Evolutionary conservation across 2,329 filamentous ascomycete genomes (phyloP), one percentile per base, ranked within the genome.

Genomic region (Xylariaceae sp.): DNA sequence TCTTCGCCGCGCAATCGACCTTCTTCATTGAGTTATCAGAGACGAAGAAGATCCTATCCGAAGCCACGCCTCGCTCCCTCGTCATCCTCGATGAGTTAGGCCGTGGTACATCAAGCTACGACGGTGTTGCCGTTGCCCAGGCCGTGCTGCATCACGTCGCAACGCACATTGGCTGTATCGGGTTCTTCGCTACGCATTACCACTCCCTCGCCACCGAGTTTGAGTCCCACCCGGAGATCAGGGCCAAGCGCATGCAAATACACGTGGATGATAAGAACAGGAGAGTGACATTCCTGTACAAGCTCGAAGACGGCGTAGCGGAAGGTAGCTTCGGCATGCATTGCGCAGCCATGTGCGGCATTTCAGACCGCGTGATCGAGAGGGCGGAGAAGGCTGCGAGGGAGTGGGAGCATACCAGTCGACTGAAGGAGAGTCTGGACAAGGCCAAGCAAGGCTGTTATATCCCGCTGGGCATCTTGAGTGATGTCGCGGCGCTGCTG

Each of bases 301-400:
- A 89, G 63, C 80, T 99, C 0, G 94, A 97, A 69, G 82, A 89
- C 12, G 94, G 94, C 1, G 90, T 97, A 10, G 94, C 94, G 0
- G 91, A 97, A 68, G 94, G 94, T 14, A 95, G 89, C 63, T 99
- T 97, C 64, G 94, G 94, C 61, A 99, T 99, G 94, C 94, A 99
- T 68, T 99, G 94, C 66, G 94, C 94, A 1, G 86, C 90, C 52
- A 99, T 99, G 94, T 99, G 94, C 62, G 94, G 94, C 1, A 97
- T 99, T 56, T 83, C 90, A 0, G 75, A 76, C 40, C 85, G 85
- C 48, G 84, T 99, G 14, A 90, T 99, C 54, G 85, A 91, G 64
- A 75, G 87, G 18, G 94, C 94, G 0, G 94, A 99, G 69, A 81
- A 85, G 18, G 94, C 94, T 6, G 94, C 94, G 1, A 84, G 78